Conservation (phyloP, 2,329 filamentous ascomycete genomes). For the Macrophomina phaseolina region DNA sequence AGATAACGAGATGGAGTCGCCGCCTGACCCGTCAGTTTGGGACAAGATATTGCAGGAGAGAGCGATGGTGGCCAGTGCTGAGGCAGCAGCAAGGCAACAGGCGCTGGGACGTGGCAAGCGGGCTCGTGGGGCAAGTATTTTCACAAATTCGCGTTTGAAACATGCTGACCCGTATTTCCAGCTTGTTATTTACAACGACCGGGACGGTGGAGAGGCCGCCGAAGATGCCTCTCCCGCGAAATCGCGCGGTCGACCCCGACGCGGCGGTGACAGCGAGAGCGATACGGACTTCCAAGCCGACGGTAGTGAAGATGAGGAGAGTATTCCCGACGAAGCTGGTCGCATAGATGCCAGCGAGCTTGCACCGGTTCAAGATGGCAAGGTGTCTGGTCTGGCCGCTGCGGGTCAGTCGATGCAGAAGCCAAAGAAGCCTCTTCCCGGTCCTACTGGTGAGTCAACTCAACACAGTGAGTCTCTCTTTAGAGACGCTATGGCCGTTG, state of each 20-base stretch:
- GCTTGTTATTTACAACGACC: slow-evolving; percentile 55
- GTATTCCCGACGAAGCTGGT: slow-evolving; percentile 10
- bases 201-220: slow-evolving; percentile 30
- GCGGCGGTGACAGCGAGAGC: slow-evolving; percentile 43
- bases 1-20: slow-evolving; percentile 59
- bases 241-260: slow-evolving; percentile 35
- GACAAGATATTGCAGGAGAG: slow-evolving; percentile 86
- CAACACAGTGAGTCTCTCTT: background rate
- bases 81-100: slow-evolving; percentile 71
- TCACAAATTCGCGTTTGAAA: slow-evolving; percentile 11
- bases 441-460: slow-evolving; percentile 15
- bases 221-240: slow-evolving; percentile 40
- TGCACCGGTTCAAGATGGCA: background rate
- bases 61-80: slow-evolving; percentile 76
- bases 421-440: background rate
- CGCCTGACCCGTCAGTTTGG: slow-evolving; percentile 77
- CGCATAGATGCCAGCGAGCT: slow-evolving; percentile 9
- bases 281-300: slow-evolving; percentile 59
- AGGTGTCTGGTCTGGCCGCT: slow-evolving; percentile 14
- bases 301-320: slow-evolving; percentile 42
- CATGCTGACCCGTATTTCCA: slow-evolving; percentile 33
- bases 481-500: background rate
- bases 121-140: slow-evolving; percentile 61
- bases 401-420: background rate
- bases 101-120: slow-evolving; percentile 86